phyloP scores from a whole-genome alignment of 2,329 filamentous ascomycete species.

The Calonectria henricotiae region DNA sequence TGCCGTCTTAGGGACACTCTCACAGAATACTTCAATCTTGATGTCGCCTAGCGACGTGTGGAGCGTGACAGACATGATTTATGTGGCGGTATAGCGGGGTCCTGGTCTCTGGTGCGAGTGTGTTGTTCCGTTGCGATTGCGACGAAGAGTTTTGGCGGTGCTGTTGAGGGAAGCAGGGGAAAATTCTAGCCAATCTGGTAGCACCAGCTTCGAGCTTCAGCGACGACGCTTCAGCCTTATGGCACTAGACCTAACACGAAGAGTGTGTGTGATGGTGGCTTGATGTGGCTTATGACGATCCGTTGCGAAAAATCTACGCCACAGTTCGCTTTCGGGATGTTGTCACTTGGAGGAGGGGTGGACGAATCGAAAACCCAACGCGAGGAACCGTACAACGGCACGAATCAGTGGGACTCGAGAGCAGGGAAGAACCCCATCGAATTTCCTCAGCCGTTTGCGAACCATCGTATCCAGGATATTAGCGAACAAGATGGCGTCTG shows the following conservation, averaged over 20 bases:
- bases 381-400: constrained; percentile 17
- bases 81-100: not conserved
- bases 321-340: constrained; percentile 4
- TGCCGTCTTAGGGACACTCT: constrained; percentile 92
- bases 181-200: constrained; percentile 29
- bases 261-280: constrained; percentile 12
- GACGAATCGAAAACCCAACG: not conserved
- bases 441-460: constrained; percentile 21
- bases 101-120: not conserved
- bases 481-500: constrained; percentile 35
- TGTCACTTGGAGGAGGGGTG: not conserved
- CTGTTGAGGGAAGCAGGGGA: constrained; percentile 7
- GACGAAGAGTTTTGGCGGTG: constrained; percentile 18
- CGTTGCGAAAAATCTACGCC: constrained; percentile 7
- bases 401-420: constrained; percentile 16
- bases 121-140: not conserved
- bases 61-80: constrained; percentile 78
- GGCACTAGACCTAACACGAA: not conserved
- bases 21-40: constrained; percentile 97
- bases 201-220: constrained; percentile 4
- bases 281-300: constrained; percentile 26
- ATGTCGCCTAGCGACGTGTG: constrained; percentile 92
- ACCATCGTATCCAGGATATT: constrained; percentile 28
- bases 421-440: constrained; percentile 17
- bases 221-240: constrained; percentile 29